phyloP scores from a whole-genome alignment of 768 basidiomycete species.

The Pisolithus orientalis region DNA sequence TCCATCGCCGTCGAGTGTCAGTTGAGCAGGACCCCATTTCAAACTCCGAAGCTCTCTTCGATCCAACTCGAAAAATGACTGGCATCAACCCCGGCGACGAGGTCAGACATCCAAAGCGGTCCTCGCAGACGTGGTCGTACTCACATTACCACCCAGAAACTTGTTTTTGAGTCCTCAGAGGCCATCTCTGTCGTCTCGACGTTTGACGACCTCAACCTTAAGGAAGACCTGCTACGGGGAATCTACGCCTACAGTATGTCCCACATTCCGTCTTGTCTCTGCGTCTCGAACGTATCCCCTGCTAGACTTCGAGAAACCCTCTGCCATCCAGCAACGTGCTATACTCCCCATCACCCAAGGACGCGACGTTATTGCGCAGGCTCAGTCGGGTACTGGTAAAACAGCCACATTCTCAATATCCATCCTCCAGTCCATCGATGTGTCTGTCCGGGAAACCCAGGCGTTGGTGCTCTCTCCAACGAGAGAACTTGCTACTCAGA shows the following conservation, averaged over 20 bases:
- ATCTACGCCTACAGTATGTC: conserved; percentile 94
- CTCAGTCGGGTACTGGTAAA: conserved; percentile 99
- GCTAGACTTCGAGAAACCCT: conserved; percentile 93
- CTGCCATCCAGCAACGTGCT: conserved; percentile 97
- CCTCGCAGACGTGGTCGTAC: conserved; percentile 2
- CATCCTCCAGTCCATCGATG: conserved; percentile 96
- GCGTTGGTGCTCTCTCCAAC: conserved; percentile 96
- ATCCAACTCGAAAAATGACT: conserved; percentile 52
- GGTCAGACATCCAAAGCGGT: conserved; percentile 34
- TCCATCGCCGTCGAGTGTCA: conserved; percentile 52
- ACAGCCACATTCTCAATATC: conserved; percentile 98
- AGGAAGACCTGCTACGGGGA: conserved; percentile 92
- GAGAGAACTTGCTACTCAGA: conserved; percentile 98
- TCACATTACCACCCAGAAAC: conserved; percentile 49
- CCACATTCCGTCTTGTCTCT: neutral
- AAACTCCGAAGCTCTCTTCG: conserved; percentile 44
- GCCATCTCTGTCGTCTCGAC: conserved; percentile 84
- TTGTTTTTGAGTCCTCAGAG: conserved; percentile 93
- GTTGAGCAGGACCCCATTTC: conserved; percentile 27
- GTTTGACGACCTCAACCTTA: conserved; percentile 85
- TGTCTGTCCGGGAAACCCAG: conserved; percentile 90
- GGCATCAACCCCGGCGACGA: conserved; percentile 86
- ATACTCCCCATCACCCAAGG: conserved; percentile 94
- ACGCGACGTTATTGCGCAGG: conserved; percentile 97
- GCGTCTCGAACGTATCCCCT: conserved; percentile 2